phyloP scores from a whole-genome alignment of 2,329 filamentous ascomycete genomes.

The Aspergillus vadensis region DNA sequence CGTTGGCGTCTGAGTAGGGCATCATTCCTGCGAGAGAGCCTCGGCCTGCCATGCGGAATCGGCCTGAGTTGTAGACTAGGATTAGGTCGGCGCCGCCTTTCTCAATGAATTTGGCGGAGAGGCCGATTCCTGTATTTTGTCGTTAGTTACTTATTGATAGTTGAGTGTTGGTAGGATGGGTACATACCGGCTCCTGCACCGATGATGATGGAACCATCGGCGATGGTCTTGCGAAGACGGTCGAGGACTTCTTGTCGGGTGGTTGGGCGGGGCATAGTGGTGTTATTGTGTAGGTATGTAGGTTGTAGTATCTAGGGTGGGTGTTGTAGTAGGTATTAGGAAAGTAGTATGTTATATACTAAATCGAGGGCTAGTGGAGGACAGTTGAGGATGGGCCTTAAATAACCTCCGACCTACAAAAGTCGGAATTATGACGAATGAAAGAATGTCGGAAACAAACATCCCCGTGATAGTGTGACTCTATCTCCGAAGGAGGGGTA shows the following conservation, averaged over 20 bases:
- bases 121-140: conserved; percentile 62
- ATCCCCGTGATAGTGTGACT: no score
- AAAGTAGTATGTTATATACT: background rate
- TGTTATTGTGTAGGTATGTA: background rate
- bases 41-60: conserved; percentile 71
- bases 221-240: conserved; percentile 57
- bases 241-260: conserved; percentile 59
- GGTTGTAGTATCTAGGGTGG: background rate
- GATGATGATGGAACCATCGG: conserved; percentile 61
- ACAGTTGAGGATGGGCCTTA: no score
- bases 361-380: no score
- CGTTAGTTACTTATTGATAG: no score
- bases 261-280: conserved; percentile 59
- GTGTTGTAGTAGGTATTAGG: background rate
- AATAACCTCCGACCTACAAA: no score
- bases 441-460: no score
- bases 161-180: no score
- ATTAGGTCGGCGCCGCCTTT: conserved; percentile 69
- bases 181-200: conserved; percentile 64
- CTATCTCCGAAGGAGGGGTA: background rate
- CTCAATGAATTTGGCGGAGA: conserved; percentile 71
- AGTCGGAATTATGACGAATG: no score
- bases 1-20: conserved; percentile 72
- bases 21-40: conserved; percentile 70
- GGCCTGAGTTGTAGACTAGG: conserved; percentile 71